These are phyloP conservation scores for Carex myosuroides DNA, from an alignment of 176 grass and related monocot species.

Conservation along the genomic window DNA sequence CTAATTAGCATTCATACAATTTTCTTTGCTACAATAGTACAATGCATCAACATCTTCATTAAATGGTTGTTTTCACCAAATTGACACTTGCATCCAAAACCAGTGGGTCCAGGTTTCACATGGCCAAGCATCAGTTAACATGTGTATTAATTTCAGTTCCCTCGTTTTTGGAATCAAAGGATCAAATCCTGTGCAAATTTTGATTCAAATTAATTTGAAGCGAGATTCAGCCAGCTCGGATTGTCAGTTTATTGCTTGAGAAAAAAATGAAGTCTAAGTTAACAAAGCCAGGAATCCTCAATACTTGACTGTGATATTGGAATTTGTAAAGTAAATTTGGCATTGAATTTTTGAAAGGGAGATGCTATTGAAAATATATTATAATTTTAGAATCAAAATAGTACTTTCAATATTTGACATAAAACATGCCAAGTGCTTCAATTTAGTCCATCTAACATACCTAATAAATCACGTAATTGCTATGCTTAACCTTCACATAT, in stretches of 20 bases:
- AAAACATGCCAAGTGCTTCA: too few relatives aligned
- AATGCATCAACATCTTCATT: background rate
- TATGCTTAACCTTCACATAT: too few relatives aligned
- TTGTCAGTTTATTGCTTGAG: background rate
- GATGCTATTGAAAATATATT: too few relatives aligned
- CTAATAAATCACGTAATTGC: too few relatives aligned
- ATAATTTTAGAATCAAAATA: too few relatives aligned
- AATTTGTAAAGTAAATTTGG: too few relatives aligned
- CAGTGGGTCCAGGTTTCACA: background rate
- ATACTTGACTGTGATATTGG: too few relatives aligned
- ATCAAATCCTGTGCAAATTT: background rate
- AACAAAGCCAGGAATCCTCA: too few relatives aligned
- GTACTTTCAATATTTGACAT: too few relatives aligned
- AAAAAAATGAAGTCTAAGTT: too few relatives aligned
- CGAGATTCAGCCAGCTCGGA: background rate
- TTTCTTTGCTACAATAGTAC: background rate
- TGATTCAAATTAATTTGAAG: conserved; percentile 8
- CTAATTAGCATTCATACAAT: background rate
- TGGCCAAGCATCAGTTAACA: background rate
- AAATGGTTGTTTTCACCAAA: background rate
- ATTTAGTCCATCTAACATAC: too few relatives aligned
- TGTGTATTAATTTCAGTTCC: conserved; percentile 13
- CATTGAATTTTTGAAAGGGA: too few relatives aligned
- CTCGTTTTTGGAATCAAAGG: conserved; percentile 3
- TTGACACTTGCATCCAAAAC: background rate